Percentiles rank a stretch among this genome's conserved stretches.
Conservation (phyloP, 129 eudicot genomes). For the Apium graveolens region DNA sequence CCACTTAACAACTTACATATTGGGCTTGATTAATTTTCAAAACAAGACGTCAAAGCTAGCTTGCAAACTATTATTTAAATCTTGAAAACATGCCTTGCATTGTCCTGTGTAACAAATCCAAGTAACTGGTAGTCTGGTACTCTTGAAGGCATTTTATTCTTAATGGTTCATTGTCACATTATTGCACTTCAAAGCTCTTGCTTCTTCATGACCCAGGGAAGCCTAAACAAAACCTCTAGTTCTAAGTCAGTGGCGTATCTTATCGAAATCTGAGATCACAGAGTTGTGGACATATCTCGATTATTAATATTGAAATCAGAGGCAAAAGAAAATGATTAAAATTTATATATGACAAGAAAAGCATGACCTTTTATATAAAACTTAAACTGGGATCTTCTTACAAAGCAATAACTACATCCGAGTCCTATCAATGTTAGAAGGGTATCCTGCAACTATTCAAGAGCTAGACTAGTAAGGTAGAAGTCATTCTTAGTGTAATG, state of each 20-base stretch:
- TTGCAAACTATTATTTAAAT: background rate
- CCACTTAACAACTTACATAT: background rate
- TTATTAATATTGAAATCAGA: background rate
- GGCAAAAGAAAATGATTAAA: background rate
- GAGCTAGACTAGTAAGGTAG: background rate
- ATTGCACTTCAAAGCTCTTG: background rate
- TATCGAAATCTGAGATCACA: background rate
- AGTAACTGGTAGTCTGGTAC: background rate
- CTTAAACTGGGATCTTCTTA: background rate
- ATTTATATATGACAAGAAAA: background rate
- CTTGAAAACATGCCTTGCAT: background rate
- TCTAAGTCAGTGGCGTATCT: background rate
- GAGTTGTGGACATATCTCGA: background rate
- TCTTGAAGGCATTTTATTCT: background rate
- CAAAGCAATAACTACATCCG: background rate
- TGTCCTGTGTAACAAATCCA: background rate
- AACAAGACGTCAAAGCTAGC: background rate
- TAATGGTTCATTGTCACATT: background rate
- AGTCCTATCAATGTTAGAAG: background rate
- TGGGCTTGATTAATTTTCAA: background rate
- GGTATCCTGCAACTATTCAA: background rate
- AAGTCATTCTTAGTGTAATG: background rate
- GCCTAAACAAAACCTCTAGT: background rate
- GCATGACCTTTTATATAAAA: background rate
- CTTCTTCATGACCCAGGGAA: background rate